phyloP scores from a whole-genome alignment of 2,329 filamentous ascomycete genomes.

The Aspergillus pseudoterreus region DNA sequence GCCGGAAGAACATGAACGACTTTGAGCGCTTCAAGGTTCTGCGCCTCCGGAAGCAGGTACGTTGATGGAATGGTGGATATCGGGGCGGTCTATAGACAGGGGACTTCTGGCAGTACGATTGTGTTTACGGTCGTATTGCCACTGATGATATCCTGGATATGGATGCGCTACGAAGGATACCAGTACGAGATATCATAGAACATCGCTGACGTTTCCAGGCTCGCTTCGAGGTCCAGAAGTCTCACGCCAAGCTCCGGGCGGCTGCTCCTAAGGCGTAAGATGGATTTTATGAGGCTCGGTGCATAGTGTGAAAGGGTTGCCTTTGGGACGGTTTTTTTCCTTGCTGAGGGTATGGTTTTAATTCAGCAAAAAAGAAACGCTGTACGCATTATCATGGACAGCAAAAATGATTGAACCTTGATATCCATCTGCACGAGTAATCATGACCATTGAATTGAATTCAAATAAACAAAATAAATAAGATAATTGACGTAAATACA shows the following conservation, averaged over 20 bases:
- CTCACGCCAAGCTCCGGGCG: constrained; percentile 86
- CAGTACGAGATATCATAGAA: too few species aligned
- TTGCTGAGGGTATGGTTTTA: constrained; percentile 32
- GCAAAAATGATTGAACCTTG: constrained; percentile 43
- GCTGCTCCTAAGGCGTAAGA: constrained; percentile 63
- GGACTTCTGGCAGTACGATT: not conserved
- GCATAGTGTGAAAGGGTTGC: constrained; percentile 42
- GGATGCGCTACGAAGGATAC: not conserved
- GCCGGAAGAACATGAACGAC: constrained; percentile 89
- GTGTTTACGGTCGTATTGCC: not conserved
- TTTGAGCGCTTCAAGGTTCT: constrained; percentile 99
- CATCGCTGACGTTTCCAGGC: constrained; percentile 45
- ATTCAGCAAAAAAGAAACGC: constrained; percentile 34
- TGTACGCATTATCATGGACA: constrained; percentile 41
- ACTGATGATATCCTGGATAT: not conserved
- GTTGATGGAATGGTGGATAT: constrained; percentile 28
- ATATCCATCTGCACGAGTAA: constrained; percentile 28
- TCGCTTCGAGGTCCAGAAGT: constrained; percentile 96
- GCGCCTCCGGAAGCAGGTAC: constrained; percentile 97
- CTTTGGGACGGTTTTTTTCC: constrained; percentile 34
- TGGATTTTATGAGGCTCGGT: constrained; percentile 37
- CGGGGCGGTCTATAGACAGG: not conserved
- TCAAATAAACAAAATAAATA: too few species aligned
- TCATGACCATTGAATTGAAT: constrained; percentile 11
- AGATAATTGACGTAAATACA: too few species aligned